phyloP scores from a whole-genome alignment of 2,329 filamentous ascomycete genomes.

The Xylaria sp. region DNA sequence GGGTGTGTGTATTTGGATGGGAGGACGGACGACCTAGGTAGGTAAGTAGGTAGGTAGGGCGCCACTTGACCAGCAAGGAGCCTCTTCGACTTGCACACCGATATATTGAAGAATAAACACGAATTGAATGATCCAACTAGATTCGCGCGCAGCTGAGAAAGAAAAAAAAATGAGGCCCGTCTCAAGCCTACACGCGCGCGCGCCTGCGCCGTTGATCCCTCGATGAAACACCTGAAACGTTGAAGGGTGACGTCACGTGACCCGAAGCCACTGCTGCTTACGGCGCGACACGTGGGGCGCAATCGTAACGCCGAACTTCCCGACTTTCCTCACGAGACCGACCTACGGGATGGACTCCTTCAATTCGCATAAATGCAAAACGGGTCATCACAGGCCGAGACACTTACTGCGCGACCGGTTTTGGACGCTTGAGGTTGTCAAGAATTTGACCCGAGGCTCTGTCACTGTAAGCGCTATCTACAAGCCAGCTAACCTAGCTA shows the following conservation, averaged over 20 bases:
- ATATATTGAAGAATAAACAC: neutral
- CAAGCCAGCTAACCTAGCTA: too few species aligned
- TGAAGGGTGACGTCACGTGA: neutral
- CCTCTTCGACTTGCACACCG: constrained; percentile 5
- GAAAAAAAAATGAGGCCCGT: constrained; percentile 7
- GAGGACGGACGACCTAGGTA: too few species aligned
- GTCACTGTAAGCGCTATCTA: too few species aligned
- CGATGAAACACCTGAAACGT: constrained; percentile 22
- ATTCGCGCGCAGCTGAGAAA: neutral
- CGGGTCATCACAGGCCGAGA: neutral
- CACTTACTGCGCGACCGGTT: too few species aligned
- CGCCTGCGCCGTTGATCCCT: constrained; percentile 12
- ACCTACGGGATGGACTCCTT: neutral
- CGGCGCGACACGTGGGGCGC: neutral
- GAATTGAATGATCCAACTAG: constrained; percentile 1
- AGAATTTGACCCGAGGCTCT: too few species aligned
- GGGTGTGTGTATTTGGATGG: too few species aligned
- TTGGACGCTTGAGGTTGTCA: too few species aligned
- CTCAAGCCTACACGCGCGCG: too few species aligned
- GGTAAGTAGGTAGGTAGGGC: too few species aligned
- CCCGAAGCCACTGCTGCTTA: neutral
- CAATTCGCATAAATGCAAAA: neutral
- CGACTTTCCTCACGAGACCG: neutral
- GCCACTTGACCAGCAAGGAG: constrained; percentile 24
- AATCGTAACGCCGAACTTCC: too few species aligned